Percentiles rank a stretch among this genome's conserved stretches.
Evolutionary conservation across 257 asterid genomes (phyloP).

Genomic region (Nicotiana knightiana): DNA sequence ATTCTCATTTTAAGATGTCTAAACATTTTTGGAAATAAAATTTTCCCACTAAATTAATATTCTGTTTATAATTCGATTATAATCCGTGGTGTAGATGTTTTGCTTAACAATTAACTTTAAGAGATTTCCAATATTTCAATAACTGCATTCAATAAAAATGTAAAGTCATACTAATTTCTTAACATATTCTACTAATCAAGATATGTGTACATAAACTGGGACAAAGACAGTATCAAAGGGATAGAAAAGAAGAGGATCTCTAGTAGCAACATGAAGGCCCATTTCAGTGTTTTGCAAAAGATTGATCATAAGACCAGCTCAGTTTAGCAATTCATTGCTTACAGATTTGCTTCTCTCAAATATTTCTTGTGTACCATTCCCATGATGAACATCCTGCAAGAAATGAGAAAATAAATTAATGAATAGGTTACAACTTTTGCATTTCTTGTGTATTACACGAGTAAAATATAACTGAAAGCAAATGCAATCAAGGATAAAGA

Average conservation of each 20-base stretch:
- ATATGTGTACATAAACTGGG: background rate
- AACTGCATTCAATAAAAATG: background rate
- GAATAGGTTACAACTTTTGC: background rate
- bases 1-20: background rate
- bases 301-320: background rate
- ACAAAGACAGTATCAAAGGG: background rate
- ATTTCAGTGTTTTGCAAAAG: background rate
- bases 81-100: background rate
- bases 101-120: background rate
- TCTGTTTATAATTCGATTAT: background rate
- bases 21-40: background rate
- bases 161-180: background rate
- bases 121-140: background rate
- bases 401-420: conserved; percentile 9
- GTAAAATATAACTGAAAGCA: background rate
- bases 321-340: conserved; percentile 21
- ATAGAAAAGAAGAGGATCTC: background rate
- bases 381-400: conserved; percentile 96
- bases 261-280: background rate
- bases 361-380: conserved; percentile 98
- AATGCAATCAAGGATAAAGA: background rate
- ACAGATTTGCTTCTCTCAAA: conserved; percentile 85
- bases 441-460: background rate
- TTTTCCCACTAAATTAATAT: background rate
- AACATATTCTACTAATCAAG: background rate